Percentiles rank a stretch among this genome's conserved stretches.
phyloP scores from a whole-genome alignment of 306 rosid species.

The Abrus pulchellus region DNA sequence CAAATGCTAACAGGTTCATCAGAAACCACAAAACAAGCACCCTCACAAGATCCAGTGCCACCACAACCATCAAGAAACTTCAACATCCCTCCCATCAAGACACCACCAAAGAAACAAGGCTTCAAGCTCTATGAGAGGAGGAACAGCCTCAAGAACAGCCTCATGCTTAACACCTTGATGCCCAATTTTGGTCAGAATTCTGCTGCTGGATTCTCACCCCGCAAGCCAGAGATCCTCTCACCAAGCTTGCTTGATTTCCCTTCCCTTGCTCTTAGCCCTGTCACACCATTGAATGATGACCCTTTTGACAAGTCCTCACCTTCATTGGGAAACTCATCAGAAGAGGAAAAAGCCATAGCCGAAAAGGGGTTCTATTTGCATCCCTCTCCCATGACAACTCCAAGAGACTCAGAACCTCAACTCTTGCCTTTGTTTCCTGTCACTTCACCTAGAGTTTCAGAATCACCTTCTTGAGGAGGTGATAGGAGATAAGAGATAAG shows the following conservation, averaged over 20 bases:
- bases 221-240: slow-evolving; percentile 79
- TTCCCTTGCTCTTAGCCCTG: slow-evolving; percentile 90
- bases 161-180: slow-evolving; percentile 80
- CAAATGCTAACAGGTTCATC: slow-evolving; percentile 97
- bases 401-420: slow-evolving; percentile 75
- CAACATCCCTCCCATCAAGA: slow-evolving; percentile 78
- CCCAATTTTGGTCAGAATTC: slow-evolving; percentile 64
- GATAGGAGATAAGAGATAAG: not conserved
- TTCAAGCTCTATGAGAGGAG: slow-evolving; percentile 94
- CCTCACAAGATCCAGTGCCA: slow-evolving; percentile 51
- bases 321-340: slow-evolving; percentile 82
- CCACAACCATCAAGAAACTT: slow-evolving; percentile 56
- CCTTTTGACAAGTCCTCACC: slow-evolving; percentile 85
- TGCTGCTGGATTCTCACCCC: slow-evolving; percentile 68
- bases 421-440: slow-evolving; percentile 85
- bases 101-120: slow-evolving; percentile 72
- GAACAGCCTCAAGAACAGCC: slow-evolving; percentile 76
- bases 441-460: slow-evolving; percentile 84
- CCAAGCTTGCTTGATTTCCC: slow-evolving; percentile 91
- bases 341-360: slow-evolving; percentile 93
- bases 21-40: slow-evolving; percentile 51
- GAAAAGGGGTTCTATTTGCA: slow-evolving; percentile 89
- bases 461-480: slow-evolving; percentile 64
- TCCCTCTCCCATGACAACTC: slow-evolving; percentile 77
- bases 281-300: slow-evolving; percentile 84